These are phyloP conservation scores for Botrytis medusae DNA, from an alignment of 2,329 filamentous ascomycete genomes.

Conservation along the genomic window DNA sequence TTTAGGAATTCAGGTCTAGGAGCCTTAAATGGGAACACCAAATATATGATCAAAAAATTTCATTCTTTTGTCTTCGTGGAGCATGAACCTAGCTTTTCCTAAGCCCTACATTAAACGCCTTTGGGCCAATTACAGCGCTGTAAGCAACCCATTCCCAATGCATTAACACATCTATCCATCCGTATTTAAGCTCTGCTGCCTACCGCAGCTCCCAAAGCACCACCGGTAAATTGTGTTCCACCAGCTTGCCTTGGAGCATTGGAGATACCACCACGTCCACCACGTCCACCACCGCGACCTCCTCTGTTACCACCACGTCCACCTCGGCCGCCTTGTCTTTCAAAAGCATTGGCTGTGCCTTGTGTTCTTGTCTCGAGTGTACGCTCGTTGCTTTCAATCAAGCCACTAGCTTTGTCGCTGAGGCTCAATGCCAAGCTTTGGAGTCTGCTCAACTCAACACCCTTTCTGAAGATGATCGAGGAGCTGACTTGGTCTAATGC, in stretches of 20 bases:
- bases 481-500: conserved; percentile 97
- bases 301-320: conserved; percentile 66
- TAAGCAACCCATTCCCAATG: conserved; percentile 38
- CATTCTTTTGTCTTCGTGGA: conserved; percentile 17
- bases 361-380: conserved; percentile 96
- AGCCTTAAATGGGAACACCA: background rate
- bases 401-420: conserved; percentile 90
- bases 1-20: background rate
- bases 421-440: conserved; percentile 93
- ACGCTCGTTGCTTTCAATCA: conserved; percentile 97
- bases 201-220: conserved; percentile 70
- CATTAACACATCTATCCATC: conserved; percentile 32
- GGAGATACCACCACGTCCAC: conserved; percentile 57
- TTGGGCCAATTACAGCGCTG: conserved; percentile 35
- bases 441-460: conserved; percentile 92
- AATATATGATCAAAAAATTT: conserved; percentile 3
- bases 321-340: conserved; percentile 81
- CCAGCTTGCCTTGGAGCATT: conserved; percentile 65
- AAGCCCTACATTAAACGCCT: conserved; percentile 40
- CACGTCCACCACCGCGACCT: conserved; percentile 60
- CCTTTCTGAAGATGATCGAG: conserved; percentile 98
- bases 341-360: conserved; percentile 92
- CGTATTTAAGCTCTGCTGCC: conserved; percentile 49
- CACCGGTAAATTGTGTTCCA: conserved; percentile 78
- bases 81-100: conserved; percentile 33